These are phyloP conservation scores for Suillus occidentalis DNA, from an alignment of 768 basidiomycete species.

Conservation along the genomic window DNA sequence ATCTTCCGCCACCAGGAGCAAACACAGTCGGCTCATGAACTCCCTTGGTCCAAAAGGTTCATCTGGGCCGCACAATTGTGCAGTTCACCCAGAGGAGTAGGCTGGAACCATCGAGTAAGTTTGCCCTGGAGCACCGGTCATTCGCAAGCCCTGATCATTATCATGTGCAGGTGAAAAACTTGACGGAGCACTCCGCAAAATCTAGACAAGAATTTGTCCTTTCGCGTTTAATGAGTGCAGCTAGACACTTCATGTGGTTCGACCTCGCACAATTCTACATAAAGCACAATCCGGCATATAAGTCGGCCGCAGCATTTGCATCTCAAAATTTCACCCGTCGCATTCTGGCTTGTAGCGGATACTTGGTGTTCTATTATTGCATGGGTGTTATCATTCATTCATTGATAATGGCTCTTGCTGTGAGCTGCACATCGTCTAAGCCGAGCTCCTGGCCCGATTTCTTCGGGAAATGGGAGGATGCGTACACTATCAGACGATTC, in stretches of 20 bases:
- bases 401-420: constrained; percentile 8
- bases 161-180: constrained; percentile 2
- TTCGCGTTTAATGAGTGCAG: constrained; percentile 15
- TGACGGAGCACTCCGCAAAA: constrained; percentile 12
- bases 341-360: not conserved
- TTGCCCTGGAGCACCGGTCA: constrained; percentile 17
- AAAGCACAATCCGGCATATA: constrained; percentile 13
- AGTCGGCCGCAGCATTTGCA: constrained; percentile 3
- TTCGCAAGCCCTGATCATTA: not conserved
- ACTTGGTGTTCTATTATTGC: constrained; percentile 2
- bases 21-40: constrained; percentile 7
- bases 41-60: constrained; percentile 21
- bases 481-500: constrained; percentile 38
- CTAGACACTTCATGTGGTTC: constrained; percentile 14
- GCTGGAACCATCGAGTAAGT: constrained; percentile 34
- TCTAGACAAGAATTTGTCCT: constrained; percentile 26
- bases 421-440: constrained; percentile 20
- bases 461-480: constrained; percentile 34
- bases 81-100: constrained; percentile 35
- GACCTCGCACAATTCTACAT: constrained; percentile 16
- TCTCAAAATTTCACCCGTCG: constrained; percentile 3
- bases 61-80: constrained; percentile 33
- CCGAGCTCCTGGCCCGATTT: constrained; percentile 40
- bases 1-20: constrained; percentile 22
- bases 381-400: not conserved